phyloP scores from a whole-genome alignment of 2,329 filamentous ascomycete species.

The Beauveria pseudobassiana region DNA sequence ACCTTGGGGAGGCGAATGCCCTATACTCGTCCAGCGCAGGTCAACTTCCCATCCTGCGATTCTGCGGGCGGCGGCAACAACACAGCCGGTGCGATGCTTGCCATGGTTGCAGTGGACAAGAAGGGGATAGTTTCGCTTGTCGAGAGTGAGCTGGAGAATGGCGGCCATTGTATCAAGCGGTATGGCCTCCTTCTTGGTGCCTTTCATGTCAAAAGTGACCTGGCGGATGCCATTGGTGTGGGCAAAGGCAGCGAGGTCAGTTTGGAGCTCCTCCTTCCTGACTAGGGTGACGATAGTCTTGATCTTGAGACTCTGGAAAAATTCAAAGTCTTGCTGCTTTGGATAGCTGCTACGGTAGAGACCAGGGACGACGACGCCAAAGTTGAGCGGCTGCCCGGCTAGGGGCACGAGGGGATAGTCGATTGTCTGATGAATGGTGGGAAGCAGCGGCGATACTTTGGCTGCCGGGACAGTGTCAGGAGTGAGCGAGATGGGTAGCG shows the following conservation, averaged over 20 bases:
- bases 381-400: constrained; percentile 55
- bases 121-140: constrained; percentile 68
- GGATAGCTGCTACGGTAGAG: constrained; percentile 83
- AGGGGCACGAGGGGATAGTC: constrained; percentile 17
- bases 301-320: constrained; percentile 59
- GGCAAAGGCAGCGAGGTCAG: constrained; percentile 55
- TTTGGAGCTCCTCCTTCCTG: constrained; percentile 48
- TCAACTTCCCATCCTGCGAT: constrained; percentile 58
- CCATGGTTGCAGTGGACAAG: constrained; percentile 92
- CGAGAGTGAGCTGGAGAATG: constrained; percentile 64
- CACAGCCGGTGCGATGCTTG: constrained; percentile 86
- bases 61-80: constrained; percentile 73
- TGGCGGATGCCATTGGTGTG: constrained; percentile 61
- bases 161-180: constrained; percentile 58
- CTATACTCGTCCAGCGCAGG: constrained; percentile 66
- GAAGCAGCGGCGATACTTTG: background rate
- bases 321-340: constrained; percentile 59
- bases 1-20: constrained; percentile 53
- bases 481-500: background rate
- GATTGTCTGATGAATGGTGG: constrained; percentile 1
- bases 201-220: constrained; percentile 67
- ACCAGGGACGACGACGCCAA: constrained; percentile 64
- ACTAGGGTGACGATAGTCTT: constrained; percentile 72
- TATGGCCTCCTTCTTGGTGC: constrained; percentile 79
- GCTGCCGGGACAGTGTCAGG: background rate